Conservation (phyloP, 1,284 basidiomycete genomes). For the Puccinia horiana region DNA sequence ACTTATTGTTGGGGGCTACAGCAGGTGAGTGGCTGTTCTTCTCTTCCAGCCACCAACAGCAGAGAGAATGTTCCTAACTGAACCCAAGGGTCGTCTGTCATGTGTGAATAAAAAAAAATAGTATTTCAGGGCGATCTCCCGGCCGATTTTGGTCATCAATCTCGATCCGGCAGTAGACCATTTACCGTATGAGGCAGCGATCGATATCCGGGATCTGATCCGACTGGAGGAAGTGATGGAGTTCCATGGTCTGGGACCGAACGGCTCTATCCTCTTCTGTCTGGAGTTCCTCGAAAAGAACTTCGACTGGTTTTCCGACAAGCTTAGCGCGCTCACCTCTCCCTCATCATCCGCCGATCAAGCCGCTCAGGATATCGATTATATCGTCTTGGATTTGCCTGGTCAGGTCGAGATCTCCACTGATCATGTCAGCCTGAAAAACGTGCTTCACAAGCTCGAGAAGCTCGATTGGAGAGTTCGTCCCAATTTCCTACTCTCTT, state of each 20-base stretch:
- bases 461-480: slow-evolving; percentile 79
- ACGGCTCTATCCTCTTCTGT: slow-evolving; percentile 94
- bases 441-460: slow-evolving; percentile 70
- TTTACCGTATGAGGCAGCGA: slow-evolving; percentile 84
- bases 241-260: slow-evolving; percentile 83
- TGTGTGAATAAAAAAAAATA: slow-evolving; percentile 51
- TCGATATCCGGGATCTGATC: slow-evolving; percentile 83
- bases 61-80: neutral
- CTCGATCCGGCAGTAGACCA: slow-evolving; percentile 83
- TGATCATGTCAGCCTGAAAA: slow-evolving; percentile 84
- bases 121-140: slow-evolving; percentile 79
- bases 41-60: neutral
- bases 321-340: slow-evolving; percentile 21
- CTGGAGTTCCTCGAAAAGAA: slow-evolving; percentile 97
- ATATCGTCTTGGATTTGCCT: slow-evolving; percentile 92
- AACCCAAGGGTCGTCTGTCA: slow-evolving; percentile 17
- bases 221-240: slow-evolving; percentile 86
- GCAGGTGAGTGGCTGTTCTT: slow-evolving; percentile 58
- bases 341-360: slow-evolving; percentile 41
- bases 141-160: slow-evolving; percentile 87
- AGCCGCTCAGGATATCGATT: slow-evolving; percentile 66
- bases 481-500: slow-evolving; percentile 51
- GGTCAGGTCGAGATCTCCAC: slow-evolving; percentile 98
- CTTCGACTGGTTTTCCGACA: slow-evolving; percentile 83
- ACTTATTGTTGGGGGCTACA: slow-evolving; percentile 92